A percentile compares a stretch with the other conserved stretches of the same genome.
phyloP scores from a whole-genome alignment of 176 grass and related monocot genomes.

The bread wheat (Triticum aestivum) region DNA sequence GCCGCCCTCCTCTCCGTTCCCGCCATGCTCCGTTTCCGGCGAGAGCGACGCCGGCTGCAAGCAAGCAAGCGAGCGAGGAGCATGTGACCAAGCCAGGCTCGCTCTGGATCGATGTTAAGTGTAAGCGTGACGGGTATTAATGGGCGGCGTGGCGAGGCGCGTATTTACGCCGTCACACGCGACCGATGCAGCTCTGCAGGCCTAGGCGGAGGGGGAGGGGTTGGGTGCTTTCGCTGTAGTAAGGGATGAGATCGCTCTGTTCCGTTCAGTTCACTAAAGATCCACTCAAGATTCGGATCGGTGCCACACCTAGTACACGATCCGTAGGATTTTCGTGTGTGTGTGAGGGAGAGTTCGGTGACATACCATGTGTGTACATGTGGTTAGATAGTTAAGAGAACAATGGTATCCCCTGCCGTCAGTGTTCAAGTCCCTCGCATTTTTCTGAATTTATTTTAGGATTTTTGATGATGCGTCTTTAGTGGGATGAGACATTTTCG shows the following conservation, averaged over 20 bases:
- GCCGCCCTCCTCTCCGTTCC: background rate
- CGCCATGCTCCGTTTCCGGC: background rate
- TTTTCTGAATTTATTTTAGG: no score
- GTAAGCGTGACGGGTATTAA: background rate
- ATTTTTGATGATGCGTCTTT: no score
- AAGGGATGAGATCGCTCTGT: conserved; percentile 4
- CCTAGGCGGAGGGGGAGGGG: background rate
- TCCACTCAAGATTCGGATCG: background rate
- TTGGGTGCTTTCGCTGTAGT: conserved; percentile 23
- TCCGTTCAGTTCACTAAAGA: background rate
- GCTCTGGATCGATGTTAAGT: background rate
- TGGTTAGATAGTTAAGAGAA: no score
- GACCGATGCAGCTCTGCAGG: background rate
- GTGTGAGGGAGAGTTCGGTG: background rate
- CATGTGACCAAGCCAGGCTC: background rate
- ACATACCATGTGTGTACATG: background rate
- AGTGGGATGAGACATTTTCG: no score
- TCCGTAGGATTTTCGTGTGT: background rate
- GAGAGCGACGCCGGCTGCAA: background rate
- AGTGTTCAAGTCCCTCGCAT: no score
- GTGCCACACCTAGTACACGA: background rate
- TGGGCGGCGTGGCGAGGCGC: background rate
- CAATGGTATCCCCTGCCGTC: no score
- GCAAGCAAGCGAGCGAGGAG: background rate
- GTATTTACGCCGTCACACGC: background rate